phyloP scores from a whole-genome alignment of 192 early-diverging fungal species.

The Lobosporangium transversale region DNA sequence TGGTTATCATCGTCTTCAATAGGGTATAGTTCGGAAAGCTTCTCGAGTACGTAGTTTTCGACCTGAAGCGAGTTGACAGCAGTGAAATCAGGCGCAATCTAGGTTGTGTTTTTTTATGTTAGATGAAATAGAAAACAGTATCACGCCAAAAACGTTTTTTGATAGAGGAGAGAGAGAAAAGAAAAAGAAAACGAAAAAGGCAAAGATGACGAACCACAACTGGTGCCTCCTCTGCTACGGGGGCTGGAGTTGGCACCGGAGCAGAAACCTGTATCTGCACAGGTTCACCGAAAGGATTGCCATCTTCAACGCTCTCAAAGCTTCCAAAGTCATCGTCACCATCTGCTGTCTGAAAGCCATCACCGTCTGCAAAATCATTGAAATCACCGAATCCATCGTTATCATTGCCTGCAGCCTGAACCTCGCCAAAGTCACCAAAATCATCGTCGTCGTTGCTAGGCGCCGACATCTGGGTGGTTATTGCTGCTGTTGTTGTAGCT shows the following conservation, averaged over 20 bases:
- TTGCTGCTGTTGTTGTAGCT: conserved; percentile 2
- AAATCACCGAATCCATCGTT: conserved; percentile 46
- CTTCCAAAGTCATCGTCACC: conserved; percentile 41
- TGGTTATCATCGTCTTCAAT: conserved; percentile 13
- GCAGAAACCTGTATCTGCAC: neutral
- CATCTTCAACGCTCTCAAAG: conserved; percentile 13
- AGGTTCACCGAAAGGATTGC: conserved; percentile 20
- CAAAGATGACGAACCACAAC: no score
- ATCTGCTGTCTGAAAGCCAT: conserved; percentile 28
- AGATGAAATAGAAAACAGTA: neutral
- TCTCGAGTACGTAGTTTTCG: conserved; percentile 42
- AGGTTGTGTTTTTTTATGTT: no score
- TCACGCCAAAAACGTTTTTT: no score
- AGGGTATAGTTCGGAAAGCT: conserved; percentile 34
- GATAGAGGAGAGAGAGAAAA: no score
- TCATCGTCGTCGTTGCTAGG: conserved; percentile 30
- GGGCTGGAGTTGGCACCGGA: neutral
- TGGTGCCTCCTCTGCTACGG: neutral
- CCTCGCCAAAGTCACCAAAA: conserved; percentile 47
- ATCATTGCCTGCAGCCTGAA: conserved; percentile 12
- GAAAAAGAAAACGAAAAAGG: no score
- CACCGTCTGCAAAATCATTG: conserved; percentile 40
- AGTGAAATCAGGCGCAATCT: conserved; percentile 47
- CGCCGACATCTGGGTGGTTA: neutral
- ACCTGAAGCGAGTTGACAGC: conserved; percentile 44